Evolutionary conservation across 768 basidiomycete species (phyloP), one percentile per base, ranked within the genome.

Genomic region (Boletus rufocinnamomeus): DNA sequence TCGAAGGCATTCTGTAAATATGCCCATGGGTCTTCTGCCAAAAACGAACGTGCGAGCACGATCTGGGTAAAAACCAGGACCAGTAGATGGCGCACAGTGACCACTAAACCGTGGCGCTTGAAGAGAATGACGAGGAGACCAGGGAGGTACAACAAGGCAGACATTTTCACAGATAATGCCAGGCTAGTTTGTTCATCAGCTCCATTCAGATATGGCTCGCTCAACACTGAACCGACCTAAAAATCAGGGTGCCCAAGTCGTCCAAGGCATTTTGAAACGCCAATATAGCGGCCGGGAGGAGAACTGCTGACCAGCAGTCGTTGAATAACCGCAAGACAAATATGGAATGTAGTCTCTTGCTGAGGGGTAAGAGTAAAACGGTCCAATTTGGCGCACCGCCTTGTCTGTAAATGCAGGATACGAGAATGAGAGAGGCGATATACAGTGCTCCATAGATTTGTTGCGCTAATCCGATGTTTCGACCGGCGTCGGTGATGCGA

Each of bases 131-230:
- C 86, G 25, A 95, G 76, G 9, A 97, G 79, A 3, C 91, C 95
- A 6, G 97, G 97, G 2, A 97, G 77, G 75, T 94, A 97, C 10
- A 99, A 79, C 32, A 98, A 73, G 45, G 89, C 83, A 23, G 90
- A 95, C 97, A 99, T 98, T 72, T 99, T 99, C 56, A 97, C 82
- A 1, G 94, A 95, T 9, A 98, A 75, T 2, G 95, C 95, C 7
- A 59, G 28, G 19, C 56, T 69, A 56, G 43, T 52, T 54, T 43
- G 25, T 54, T 23, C 11, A 49, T 52, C 32, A 63, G 40, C 34
- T 60, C 35, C 28, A 19, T 38, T 40, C 19, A 38, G 27, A 25
- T 32, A 32, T 5, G 34, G 13, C 10, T 44, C 27, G 23, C 6
- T 41, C 35, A 9, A 21, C n/a, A 28, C 41, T 9, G 17, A 27